Base-by-base conservation (phyloP, 2,329 filamentous ascomycete genomes). In the Monosporascus sp. region DNA sequence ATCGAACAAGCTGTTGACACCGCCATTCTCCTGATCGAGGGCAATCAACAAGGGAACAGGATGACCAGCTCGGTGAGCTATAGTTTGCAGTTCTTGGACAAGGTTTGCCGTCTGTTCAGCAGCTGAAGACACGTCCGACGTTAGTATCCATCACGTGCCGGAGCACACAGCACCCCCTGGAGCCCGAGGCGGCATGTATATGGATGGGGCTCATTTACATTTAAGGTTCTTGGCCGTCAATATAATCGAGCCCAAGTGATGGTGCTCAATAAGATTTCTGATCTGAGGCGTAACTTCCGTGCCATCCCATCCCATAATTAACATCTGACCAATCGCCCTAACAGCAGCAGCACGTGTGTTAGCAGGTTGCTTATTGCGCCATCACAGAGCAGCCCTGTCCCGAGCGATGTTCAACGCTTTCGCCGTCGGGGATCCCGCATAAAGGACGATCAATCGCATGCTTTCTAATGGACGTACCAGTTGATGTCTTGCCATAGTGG, bases 11-110 rank as follows among this genome's bases (percentile, higher is more conserved):
- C 91, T 96, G 75, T 97, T 97, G 69, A 97, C 93, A 3, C 93
- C 92, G 59, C 94, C 94, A 83, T 99, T 97, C 71, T 99, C 94
- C 69, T 99, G 94, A 67, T 97, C 94, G 38, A 97, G 77, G 40
- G 89, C 92, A 63, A 99, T 97, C 52, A 95, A 78, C 19, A 99
- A 76, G 2, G 94, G 94, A 3, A 93, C 87, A 3, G 89, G 87
- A 70, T 97, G 93, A 20, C 93, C 93, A 55, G 93, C 88, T 71
- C 95, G 83, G 66, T 90, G 89, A 38, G 94, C 94, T 66, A 96
- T 93, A 49, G 86, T 91, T 72, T 99, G 94, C 45, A 99, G 79
- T 66, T 97, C 91, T 66, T 94, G 88, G 31, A 96, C 90, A 43
- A 97, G 80, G 65, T 82, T 83, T 44, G 93, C 92, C 34, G 93